phyloP scores from a whole-genome alignment of 148 eudicot genomes.

The Nepenthes mirabilis region DNA sequence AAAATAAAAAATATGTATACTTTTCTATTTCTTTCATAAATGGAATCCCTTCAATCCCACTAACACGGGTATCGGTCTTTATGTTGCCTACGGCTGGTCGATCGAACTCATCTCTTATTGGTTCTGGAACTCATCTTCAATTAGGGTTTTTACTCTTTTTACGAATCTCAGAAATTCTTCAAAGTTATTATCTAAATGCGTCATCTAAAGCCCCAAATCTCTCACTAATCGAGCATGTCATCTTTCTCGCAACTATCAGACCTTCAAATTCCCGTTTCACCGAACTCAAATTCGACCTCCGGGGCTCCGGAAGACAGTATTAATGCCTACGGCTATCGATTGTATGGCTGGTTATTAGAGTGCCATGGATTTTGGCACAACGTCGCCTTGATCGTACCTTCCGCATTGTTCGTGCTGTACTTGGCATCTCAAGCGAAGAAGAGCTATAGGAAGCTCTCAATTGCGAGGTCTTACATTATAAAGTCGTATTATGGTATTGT shows the following conservation, averaged over 20 bases:
- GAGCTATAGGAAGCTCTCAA: constrained; percentile 38
- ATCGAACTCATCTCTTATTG: too few relatives aligned
- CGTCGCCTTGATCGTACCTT: constrained; percentile 31
- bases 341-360: constrained; percentile 31
- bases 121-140: too few relatives aligned
- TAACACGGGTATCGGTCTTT: too few relatives aligned
- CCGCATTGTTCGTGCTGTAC: constrained; percentile 38
- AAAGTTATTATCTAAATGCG: too few relatives aligned
- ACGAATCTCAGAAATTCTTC: too few relatives aligned
- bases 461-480: constrained; percentile 47
- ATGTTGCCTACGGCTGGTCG: too few relatives aligned
- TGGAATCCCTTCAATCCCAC: too few relatives aligned
- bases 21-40: too few relatives aligned
- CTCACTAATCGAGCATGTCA: background rate
- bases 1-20: too few relatives aligned
- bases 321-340: constrained; percentile 8
- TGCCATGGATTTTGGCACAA: constrained; percentile 76
- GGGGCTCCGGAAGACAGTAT: constrained; percentile 3
- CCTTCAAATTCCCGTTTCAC: constrained; percentile 4
- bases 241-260: background rate
- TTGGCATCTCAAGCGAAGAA: constrained; percentile 49
- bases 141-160: too few relatives aligned
- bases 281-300: constrained; percentile 3
- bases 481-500: constrained; percentile 51
- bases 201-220: constrained; percentile 2